These are phyloP conservation scores for Rhododendron mucronatum DNA, from an alignment of 148 eudicot species.

Conservation along the genomic window DNA sequence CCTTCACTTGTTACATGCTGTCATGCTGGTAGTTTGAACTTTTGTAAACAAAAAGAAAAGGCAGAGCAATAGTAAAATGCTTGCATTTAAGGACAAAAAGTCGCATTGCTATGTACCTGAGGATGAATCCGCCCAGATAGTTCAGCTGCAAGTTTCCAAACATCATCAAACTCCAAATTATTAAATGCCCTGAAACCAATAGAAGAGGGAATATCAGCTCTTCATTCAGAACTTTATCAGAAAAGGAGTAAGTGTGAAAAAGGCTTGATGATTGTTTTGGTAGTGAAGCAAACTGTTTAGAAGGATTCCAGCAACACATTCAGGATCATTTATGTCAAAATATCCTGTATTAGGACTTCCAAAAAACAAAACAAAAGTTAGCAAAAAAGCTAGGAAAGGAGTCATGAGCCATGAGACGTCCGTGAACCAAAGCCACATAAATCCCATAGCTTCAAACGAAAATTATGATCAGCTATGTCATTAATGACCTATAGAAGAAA, in stretches of 20 bases:
- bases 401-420: not conserved
- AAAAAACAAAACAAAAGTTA: not conserved
- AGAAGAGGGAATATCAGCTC: not conserved
- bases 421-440: not conserved
- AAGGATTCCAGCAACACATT: slow-evolving; percentile 49
- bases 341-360: slow-evolving; percentile 24
- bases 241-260: not conserved
- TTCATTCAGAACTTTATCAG: not conserved
- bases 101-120: slow-evolving; percentile 32
- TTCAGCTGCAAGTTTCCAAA: slow-evolving; percentile 82
- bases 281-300: slow-evolving; percentile 40
- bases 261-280: not conserved
- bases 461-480: not conserved
- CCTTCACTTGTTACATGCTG: not conserved
- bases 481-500: not conserved
- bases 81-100: not conserved
- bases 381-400: not conserved
- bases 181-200: slow-evolving; percentile 50
- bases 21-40: not conserved
- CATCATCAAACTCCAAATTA: slow-evolving; percentile 65
- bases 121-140: slow-evolving; percentile 84
- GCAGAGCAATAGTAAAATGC: not conserved
- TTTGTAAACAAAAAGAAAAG: not conserved
- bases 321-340: slow-evolving; percentile 18
- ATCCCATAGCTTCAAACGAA: not conserved